Evolutionary conservation across 192 early-diverging fungal genomes (phyloP), one percentile per base, ranked within the genome.

Genomic region (Phycomyces blakesleeanus): DNA sequence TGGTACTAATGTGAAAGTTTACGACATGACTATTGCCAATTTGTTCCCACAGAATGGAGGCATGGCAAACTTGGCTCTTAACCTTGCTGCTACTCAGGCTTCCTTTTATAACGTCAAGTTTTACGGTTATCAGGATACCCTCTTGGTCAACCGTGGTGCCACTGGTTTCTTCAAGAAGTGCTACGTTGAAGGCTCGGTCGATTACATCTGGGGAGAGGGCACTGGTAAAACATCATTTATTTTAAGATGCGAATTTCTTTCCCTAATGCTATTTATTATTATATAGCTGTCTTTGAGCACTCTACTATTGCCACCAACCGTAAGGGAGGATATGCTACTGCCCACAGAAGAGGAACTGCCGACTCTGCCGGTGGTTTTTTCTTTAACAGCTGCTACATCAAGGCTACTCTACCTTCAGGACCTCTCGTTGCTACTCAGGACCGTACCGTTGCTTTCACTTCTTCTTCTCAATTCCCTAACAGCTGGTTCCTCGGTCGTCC

Each of bases 121-220:
- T n/a, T 68, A 60, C 20, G 69, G 62, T 2, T 71, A 29, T 39
- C 69, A 71, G 22, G 69, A 71, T 27, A 71, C 69, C 8, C 14
- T 71, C 15, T 54, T 71, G 14, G 62, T 71, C 7, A 63, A 71
- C 21, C 55, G 59, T 10, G 64, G 64, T 0, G 44, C 56, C 37
- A 51, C 57, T 15, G 22, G 47, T n/a, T 71, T 57, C 40, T 71
- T 71, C 10, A 57, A 71, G 42, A 50, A 69, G 21, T 71, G 69
- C 25, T 71, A 69, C 7, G 44, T 71, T 52, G 69, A 71, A 54
- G 69, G 69, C 5, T 71, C 69, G 21, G 69, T 71, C 7, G 69
- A 71, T 49, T 71, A 57, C 44, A 71, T 71, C 14, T 71, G 69
- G 69, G 69, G 69, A 5, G 57, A 59, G 15, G 65, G 65, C n/a